These are phyloP conservation scores for Diaporthe ilicicola DNA, from an alignment of 2,329 filamentous ascomycete species.

Conservation along the genomic window DNA sequence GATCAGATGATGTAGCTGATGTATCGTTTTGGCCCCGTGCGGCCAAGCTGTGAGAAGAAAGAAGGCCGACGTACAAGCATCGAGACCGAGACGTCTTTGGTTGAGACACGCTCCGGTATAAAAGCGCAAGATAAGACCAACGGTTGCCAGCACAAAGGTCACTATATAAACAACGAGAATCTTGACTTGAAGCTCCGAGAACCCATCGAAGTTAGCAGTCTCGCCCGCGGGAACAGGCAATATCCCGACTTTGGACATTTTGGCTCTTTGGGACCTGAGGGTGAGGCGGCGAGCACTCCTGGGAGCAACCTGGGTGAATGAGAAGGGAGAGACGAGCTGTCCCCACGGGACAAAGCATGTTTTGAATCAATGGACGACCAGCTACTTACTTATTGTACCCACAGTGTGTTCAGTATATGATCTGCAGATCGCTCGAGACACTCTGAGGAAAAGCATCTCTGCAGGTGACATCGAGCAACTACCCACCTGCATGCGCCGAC, in stretches of 20 bases:
- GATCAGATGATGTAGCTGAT: too few species aligned
- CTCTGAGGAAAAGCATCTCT: background rate
- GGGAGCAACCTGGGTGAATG: constrained; percentile 3
- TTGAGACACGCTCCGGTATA: constrained; percentile 28
- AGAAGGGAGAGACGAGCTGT: background rate
- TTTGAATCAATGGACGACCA: constrained; percentile 11
- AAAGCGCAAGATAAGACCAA: constrained; percentile 21
- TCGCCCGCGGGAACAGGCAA: constrained; percentile 26
- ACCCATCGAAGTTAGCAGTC: constrained; percentile 19
- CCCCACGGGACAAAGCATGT: constrained; percentile 14
- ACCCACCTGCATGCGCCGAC: background rate
- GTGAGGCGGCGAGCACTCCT: background rate
- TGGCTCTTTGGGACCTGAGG: background rate
- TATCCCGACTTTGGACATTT: constrained; percentile 29
- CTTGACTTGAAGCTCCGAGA: constrained; percentile 27
- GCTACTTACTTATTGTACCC: background rate
- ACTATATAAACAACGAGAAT: constrained; percentile 29
- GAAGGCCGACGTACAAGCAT: constrained; percentile 28
- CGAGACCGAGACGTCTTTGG: constrained; percentile 24
- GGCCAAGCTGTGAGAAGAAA: too few species aligned
- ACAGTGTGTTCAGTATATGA: background rate
- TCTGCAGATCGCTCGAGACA: constrained; percentile 13
- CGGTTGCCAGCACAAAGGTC: constrained; percentile 26
- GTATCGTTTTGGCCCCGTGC: too few species aligned
- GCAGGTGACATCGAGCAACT: background rate